These are phyloP conservation scores for Medicago arabica DNA, from an alignment of 306 rosid genomes.

Conservation along the genomic window DNA sequence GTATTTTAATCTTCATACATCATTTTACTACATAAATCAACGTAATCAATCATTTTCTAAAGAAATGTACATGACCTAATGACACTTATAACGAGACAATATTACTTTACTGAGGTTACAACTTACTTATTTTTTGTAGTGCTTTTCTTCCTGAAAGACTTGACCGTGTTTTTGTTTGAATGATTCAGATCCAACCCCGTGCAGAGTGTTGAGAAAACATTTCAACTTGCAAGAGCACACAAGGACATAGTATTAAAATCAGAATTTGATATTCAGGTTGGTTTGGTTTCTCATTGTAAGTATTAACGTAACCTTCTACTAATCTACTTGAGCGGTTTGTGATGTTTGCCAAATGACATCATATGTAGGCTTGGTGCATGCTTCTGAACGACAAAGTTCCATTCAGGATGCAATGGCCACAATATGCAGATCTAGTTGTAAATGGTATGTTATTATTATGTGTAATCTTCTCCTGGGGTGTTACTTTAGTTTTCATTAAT, in stretches of 20 bases:
- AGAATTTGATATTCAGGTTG: conserved; percentile 92
- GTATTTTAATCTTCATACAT: not conserved
- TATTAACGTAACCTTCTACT: conserved; percentile 20
- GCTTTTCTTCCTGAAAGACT: conserved; percentile 26
- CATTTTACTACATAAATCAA: not conserved
- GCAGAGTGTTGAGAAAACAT: conserved; percentile 82
- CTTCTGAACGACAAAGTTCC: conserved; percentile 96
- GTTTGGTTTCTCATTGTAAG: conserved; percentile 32
- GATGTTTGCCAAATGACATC: conserved; percentile 40
- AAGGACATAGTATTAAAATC: conserved; percentile 71
- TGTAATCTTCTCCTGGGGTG: not conserved
- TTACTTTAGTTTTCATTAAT: conserved; percentile 30
- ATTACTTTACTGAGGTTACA: not conserved
- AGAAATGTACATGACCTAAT: not conserved
- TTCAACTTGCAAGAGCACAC: conserved; percentile 75
- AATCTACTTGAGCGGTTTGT: conserved; percentile 14
- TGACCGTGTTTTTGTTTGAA: conserved; percentile 35
- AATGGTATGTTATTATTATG: conserved; percentile 70
- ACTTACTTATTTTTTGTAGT: not conserved
- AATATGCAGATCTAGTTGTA: conserved; percentile 81
- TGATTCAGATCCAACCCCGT: conserved; percentile 73
- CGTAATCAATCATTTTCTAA: not conserved
- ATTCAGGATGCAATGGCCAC: conserved; percentile 99
- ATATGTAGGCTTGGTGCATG: conserved; percentile 93
- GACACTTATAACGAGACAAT: not conserved